phyloP scores from a whole-genome alignment of 176 grass and related monocot genomes.

The Dendrocalamus sinicus region DNA sequence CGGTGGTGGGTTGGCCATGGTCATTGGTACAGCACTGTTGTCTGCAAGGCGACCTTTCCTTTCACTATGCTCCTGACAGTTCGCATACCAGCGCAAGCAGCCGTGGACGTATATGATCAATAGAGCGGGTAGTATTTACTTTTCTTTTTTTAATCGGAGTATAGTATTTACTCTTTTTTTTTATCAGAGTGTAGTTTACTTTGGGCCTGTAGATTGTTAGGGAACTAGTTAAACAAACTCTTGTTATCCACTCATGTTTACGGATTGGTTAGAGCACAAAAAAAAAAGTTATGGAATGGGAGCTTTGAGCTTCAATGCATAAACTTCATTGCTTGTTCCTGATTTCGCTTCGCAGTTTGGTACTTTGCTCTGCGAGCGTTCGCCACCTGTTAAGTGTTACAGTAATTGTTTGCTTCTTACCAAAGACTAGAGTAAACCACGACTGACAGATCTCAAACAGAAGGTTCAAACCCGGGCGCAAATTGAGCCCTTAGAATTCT shows the following conservation, averaged over 20 bases:
- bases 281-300: neutral
- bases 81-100: conserved; percentile 90
- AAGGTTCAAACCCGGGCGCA: neutral
- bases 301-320: neutral
- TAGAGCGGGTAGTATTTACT: too few species aligned
- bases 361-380: neutral
- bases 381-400: too few species aligned
- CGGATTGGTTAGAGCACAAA: too few species aligned
- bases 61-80: conserved; percentile 95
- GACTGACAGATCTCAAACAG: neutral
- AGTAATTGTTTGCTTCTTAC: too few species aligned
- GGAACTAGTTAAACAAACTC: too few species aligned
- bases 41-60: conserved; percentile 78
- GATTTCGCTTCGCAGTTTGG: neutral
- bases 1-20: too few species aligned
- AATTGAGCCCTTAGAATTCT: neutral
- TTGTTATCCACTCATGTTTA: too few species aligned
- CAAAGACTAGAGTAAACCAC: too few species aligned
- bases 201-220: too few species aligned
- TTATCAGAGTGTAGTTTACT: too few species aligned
- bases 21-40: neutral
- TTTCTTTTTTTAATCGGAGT: too few species aligned
- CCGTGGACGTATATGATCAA: conserved; percentile 45
- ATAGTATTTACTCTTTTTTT: too few species aligned
- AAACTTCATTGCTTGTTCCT: neutral